Percentiles rank a stretch among this genome's conserved stretches.
phyloP scores from a whole-genome alignment of 1,284 basidiomycete genomes.

The Ganoderma leucocontextum region DNA sequence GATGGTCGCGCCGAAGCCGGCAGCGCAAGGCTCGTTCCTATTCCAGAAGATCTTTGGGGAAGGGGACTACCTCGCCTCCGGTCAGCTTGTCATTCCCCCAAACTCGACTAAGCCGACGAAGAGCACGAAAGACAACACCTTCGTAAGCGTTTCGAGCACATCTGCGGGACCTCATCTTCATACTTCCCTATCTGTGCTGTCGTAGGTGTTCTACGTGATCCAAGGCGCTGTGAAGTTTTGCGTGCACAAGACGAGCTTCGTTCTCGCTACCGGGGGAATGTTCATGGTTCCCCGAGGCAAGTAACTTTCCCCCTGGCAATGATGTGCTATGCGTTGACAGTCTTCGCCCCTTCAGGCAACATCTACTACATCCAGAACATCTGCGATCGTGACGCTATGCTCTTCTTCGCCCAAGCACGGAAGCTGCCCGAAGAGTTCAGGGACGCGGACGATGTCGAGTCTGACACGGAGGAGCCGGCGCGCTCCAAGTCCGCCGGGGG shows the following conservation, averaged over 20 bases:
- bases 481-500: slow-evolving; percentile 24
- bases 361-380: slow-evolving; percentile 92
- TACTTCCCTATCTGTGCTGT: slow-evolving; percentile 3
- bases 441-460: slow-evolving; percentile 21
- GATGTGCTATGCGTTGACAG: background rate
- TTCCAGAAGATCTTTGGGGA: slow-evolving; percentile 98
- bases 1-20: slow-evolving; percentile 66
- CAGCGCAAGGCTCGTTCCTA: slow-evolving; percentile 73
- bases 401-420: slow-evolving; percentile 95
- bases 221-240: slow-evolving; percentile 89
- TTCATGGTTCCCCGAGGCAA: slow-evolving; percentile 92
- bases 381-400: slow-evolving; percentile 76
- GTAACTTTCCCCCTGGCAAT: slow-evolving; percentile 34
- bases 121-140: slow-evolving; percentile 92
- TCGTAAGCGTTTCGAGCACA: slow-evolving; percentile 65
- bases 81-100: slow-evolving; percentile 85
- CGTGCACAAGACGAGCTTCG: slow-evolving; percentile 81
- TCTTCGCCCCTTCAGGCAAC: slow-evolving; percentile 67
- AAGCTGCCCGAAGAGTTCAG: slow-evolving; percentile 57
- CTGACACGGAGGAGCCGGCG: slow-evolving; percentile 25
- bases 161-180: background rate
- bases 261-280: slow-evolving; percentile 85
- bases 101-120: slow-evolving; percentile 87
- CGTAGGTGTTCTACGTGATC: slow-evolving; percentile 87
- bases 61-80: slow-evolving; percentile 90